These are phyloP conservation scores for Gentiana straminea DNA, from an alignment of 257 asterid genomes.

Conservation along the genomic window DNA sequence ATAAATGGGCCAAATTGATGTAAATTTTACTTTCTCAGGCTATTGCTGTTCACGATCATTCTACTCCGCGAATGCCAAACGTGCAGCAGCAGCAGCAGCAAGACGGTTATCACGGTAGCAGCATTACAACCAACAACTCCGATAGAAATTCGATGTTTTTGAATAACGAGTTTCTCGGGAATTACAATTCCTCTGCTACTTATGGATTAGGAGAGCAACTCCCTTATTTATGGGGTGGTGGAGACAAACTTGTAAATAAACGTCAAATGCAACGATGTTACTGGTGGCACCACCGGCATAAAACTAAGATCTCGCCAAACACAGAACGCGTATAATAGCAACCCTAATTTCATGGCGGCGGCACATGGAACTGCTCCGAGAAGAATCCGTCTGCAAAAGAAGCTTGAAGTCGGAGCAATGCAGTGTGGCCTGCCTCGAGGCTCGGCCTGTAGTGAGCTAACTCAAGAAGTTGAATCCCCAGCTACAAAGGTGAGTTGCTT, in stretches of 20 bases:
- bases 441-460: slow-evolving; percentile 16
- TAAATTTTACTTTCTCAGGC: slow-evolving; percentile 12
- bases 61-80: slow-evolving; percentile 13
- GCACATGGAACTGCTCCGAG: slow-evolving; percentile 59
- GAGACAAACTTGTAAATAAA: no score
- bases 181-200: slow-evolving; percentile 13
- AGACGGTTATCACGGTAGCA: not conserved
- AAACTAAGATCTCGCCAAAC: slow-evolving; percentile 30
- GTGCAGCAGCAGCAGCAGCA: slow-evolving; percentile 1
- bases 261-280: slow-evolving; percentile 7
- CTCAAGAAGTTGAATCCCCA: slow-evolving; percentile 13
- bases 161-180: slow-evolving; percentile 10
- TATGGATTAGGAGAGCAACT: slow-evolving; percentile 17
- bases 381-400: slow-evolving; percentile 55
- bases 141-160: slow-evolving; percentile 7
- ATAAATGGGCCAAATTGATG: no score
- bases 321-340: slow-evolving; percentile 4
- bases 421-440: slow-evolving; percentile 24
- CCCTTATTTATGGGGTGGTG: slow-evolving; percentile 6
- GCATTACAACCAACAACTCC: slow-evolving; percentile 10
- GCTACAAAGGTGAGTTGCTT: slow-evolving; percentile 34
- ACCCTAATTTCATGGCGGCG: slow-evolving; percentile 7
- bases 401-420: slow-evolving; percentile 44
- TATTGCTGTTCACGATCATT: slow-evolving; percentile 28
- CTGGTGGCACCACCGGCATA: slow-evolving; percentile 45